Base-by-base conservation (phyloP, 768 basidiomycete genomes). In the Russula olivacea region DNA sequence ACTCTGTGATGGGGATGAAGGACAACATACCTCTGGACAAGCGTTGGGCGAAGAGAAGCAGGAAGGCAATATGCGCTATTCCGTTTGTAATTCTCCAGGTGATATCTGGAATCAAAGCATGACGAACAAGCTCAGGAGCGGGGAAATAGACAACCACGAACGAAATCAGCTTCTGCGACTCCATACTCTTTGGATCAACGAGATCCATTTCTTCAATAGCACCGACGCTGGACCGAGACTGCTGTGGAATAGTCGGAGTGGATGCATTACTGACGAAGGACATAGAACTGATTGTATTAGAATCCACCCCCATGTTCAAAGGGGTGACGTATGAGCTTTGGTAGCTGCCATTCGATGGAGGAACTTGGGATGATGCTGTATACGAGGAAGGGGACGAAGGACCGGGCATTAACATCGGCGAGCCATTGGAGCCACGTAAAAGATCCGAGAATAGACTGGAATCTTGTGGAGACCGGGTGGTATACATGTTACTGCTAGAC, bases 41-140 rank as follows among this genome's bases (percentile, higher is more conserved):
- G 75, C 5, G 93, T 93, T 1, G 93, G 93, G 6, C 90, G 83
- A 52, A 98, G 76, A 14, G 92, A 94, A 2, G 90, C 84, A 0
- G 95, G 95, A 7, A 98, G 78, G 70, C 89, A 91, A 71, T 98
- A 98, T 12, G 83, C 81, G 47, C 86, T 86, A 69, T 95, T 95
- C 64, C 88, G 79, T 71, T 86, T 88, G 72, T 85, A 93, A 69
- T 96, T 96, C 68, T 93, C 89, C 54, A 98, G 79, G 71, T 98
- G 95, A 73, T 96, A 95, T 63, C 91, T 92, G 55, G 28, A 32
- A 34, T 36, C 30, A 49, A 28, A 34, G 49, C 10, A 50, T 66
- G 21, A 66, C 52, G 51, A 50, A n/a, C 30, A 38, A 23, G 41
- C 15, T 34, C 57, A 41, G 65, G 43, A 9, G 54, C 19, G n/a